These are phyloP conservation scores for Fomitopsis pulvina DNA, from an alignment of 768 basidiomycete genomes.

Conservation along the genomic window DNA sequence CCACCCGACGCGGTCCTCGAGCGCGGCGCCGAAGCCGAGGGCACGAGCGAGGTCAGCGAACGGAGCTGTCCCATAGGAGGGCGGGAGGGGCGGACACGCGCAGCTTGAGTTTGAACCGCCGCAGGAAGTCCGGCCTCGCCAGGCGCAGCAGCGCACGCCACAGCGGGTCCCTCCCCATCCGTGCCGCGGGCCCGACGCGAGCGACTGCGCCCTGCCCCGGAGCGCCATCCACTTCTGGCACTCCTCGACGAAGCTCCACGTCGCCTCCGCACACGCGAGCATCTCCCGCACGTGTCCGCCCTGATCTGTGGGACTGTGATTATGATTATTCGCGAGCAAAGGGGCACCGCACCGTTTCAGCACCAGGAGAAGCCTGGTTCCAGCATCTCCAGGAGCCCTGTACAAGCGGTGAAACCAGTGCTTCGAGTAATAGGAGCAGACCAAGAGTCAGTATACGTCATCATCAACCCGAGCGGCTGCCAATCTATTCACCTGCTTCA, in stretches of 20 bases:
- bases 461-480: no score
- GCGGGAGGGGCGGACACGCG: conserved; percentile 19
- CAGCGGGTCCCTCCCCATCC: conserved; percentile 5
- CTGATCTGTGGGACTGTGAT: no score
- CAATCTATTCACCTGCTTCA: no score
- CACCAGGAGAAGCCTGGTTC: no score
- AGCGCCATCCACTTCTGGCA: conserved; percentile 25
- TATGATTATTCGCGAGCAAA: no score
- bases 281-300: conserved; percentile 61
- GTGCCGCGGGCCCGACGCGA: no score
- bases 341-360: no score
- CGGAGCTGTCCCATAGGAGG: neutral
- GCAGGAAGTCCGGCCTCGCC: conserved; percentile 54
- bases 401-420: no score
- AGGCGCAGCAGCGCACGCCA: conserved; percentile 37
- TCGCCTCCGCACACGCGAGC: conserved; percentile 64
- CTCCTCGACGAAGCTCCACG: conserved; percentile 72
- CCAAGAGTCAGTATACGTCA: no score
- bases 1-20: conserved; percentile 49
- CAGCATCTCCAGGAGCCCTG: no score
- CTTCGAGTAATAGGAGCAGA: no score
- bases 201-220: neutral
- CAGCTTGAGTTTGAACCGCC: conserved; percentile 57
- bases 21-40: conserved; percentile 37
- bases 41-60: neutral